phyloP scores from a whole-genome alignment of 2,329 filamentous ascomycete genomes.

The Neoarthrinium moseri region DNA sequence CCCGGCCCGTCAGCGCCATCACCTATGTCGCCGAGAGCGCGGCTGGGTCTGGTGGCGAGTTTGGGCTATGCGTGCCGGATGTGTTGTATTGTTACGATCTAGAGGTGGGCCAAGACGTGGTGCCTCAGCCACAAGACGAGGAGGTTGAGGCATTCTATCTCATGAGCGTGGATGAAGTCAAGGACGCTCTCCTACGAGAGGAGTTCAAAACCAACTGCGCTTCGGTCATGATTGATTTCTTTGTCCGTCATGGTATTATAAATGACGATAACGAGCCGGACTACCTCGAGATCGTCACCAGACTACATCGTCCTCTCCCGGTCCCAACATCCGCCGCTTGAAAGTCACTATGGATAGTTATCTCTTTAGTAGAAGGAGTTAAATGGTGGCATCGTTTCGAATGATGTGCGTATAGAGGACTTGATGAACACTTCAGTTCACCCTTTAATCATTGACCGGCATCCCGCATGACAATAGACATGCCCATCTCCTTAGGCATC shows the following conservation, averaged over 20 bases:
- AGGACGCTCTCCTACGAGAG: slow-evolving; percentile 54
- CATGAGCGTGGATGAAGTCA: slow-evolving; percentile 50
- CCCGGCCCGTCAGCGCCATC: slow-evolving; percentile 56
- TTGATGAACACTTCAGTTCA: neutral
- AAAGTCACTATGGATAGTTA: neutral
- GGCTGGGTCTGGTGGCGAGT: slow-evolving; percentile 62
- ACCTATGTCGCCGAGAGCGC: slow-evolving; percentile 68
- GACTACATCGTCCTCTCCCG: slow-evolving; percentile 25
- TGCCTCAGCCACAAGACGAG: slow-evolving; percentile 61
- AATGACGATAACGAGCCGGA: slow-evolving; percentile 64
- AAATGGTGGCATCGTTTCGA: no score
- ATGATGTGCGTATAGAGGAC: no score
- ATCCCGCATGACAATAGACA: neutral
- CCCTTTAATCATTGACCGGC: neutral
- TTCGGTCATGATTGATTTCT: slow-evolving; percentile 68
- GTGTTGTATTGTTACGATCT: slow-evolving; percentile 72
- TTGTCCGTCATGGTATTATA: slow-evolving; percentile 66
- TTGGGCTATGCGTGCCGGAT: slow-evolving; percentile 61
- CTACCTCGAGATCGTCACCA: slow-evolving; percentile 58
- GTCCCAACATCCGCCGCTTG: slow-evolving; percentile 10
- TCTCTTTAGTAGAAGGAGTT: neutral
- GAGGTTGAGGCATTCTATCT: slow-evolving; percentile 58
- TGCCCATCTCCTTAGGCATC: slow-evolving; percentile 33
- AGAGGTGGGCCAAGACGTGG: slow-evolving; percentile 50
- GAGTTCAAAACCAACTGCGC: slow-evolving; percentile 75